These are phyloP conservation scores for Colletotrichum sp. DNA, from an alignment of 2,329 filamentous ascomycete genomes.

Conservation along the genomic window DNA sequence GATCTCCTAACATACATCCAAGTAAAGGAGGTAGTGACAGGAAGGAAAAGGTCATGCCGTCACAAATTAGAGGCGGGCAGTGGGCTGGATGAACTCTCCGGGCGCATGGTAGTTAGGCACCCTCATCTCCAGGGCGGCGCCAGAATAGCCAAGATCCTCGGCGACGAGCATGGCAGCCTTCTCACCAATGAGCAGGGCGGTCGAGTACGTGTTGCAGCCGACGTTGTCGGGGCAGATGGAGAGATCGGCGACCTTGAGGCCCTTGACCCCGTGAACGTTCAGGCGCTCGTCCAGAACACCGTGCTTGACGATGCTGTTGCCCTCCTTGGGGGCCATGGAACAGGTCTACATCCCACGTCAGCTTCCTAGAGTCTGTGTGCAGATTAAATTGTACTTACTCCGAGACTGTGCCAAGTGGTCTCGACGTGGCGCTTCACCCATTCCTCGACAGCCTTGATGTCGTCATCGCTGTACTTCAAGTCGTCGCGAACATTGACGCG, in stretches of 20 bases:
- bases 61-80: constrained; percentile 41
- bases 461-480: constrained; percentile 67
- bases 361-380: neutral
- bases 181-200: constrained; percentile 76
- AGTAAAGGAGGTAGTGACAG: neutral
- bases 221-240: constrained; percentile 82
- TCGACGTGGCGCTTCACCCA: constrained; percentile 75
- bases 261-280: constrained; percentile 78
- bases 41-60: neutral
- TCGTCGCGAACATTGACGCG: constrained; percentile 63
- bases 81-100: constrained; percentile 43
- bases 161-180: constrained; percentile 73
- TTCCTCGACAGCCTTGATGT: constrained; percentile 71
- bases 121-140: constrained; percentile 77
- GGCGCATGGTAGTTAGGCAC: constrained; percentile 68
- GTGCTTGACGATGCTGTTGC: constrained; percentile 81
- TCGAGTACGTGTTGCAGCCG: constrained; percentile 71
- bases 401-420: constrained; percentile 72
- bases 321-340: constrained; percentile 77
- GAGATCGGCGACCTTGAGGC: constrained; percentile 77
- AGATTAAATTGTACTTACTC: constrained; percentile 39
- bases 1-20: neutral
- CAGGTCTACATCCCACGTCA: constrained; percentile 54
- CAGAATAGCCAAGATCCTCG: constrained; percentile 77
- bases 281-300: constrained; percentile 78